phyloP scores from a whole-genome alignment of 163 green algal genomes.

The Volvox carteri region DNA sequence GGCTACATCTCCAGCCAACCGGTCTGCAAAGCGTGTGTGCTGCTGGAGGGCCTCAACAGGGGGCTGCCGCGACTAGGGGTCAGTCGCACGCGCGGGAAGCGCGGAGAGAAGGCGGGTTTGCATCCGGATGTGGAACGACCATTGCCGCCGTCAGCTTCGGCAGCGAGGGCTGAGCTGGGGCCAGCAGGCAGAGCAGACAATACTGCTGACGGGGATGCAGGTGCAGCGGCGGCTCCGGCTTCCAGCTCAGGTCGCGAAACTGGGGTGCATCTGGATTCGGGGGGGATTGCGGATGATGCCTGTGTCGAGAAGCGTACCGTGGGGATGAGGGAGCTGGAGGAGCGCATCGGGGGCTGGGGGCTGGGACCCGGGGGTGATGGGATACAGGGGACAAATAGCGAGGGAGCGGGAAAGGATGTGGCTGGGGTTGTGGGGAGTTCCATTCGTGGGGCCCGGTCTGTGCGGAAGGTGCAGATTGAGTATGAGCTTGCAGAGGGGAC shows the following conservation, averaged over 20 bases:
- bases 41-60: constrained; percentile 96
- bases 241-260: no score
- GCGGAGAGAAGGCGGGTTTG: constrained; percentile 21
- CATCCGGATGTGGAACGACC: neutral
- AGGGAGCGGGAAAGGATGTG: no score
- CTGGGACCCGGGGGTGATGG: no score
- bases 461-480: no score
- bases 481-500: no score
- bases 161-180: neutral
- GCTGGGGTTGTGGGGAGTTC: no score
- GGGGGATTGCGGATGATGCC: neutral
- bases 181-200: neutral
- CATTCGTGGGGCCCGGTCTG: no score
- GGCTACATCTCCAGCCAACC: constrained; percentile 93
- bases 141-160: neutral
- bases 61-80: constrained; percentile 74
- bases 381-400: no score
- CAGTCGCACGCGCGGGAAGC: constrained; percentile 50
- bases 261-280: neutral
- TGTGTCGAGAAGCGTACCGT: no score
- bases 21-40: constrained; percentile 94
- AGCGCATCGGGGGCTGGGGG: no score
- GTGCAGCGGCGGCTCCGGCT: neutral
- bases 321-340: no score
- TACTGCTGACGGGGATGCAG: neutral